phyloP scores from a whole-genome alignment of 495 filamentous ascomycete species.

The Penicillium longicatenatum region DNA sequence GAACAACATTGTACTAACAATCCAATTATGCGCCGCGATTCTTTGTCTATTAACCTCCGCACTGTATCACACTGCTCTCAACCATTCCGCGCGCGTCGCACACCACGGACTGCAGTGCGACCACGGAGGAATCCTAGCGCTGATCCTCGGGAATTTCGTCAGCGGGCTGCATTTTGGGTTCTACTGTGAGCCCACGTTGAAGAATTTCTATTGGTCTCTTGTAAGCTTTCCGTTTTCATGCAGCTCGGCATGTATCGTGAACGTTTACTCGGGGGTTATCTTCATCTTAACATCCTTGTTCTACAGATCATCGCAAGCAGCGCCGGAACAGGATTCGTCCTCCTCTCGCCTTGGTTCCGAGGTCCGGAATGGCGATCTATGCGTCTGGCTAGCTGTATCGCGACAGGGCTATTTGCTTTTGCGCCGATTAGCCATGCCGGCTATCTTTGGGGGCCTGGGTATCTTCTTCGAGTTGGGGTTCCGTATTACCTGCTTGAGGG shows the following conservation, averaged over 20 bases:
- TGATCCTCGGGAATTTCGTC: constrained; percentile 26
- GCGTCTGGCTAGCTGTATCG: constrained; percentile 46
- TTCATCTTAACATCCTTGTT: not conserved
- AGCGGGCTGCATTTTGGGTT: constrained; percentile 29
- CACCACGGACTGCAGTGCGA: constrained; percentile 18
- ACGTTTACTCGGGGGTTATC: too few species aligned
- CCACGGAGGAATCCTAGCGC: constrained; percentile 22
- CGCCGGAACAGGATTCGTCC: constrained; percentile 25
- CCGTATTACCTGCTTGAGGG: constrained; percentile 46
- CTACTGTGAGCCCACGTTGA: constrained; percentile 19
- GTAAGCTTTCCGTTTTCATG: constrained; percentile 8
- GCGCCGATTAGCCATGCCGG: constrained; percentile 51
- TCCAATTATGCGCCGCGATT: constrained; percentile 16
- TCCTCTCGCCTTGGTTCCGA: constrained; percentile 20
- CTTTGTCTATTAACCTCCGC: constrained; percentile 19
- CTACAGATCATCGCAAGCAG: constrained; percentile 15
- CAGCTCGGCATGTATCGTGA: not conserved
- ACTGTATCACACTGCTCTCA: constrained; percentile 23
- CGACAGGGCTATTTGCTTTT: constrained; percentile 49
- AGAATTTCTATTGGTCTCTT: constrained; percentile 21
- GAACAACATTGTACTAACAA: constrained; percentile 14
- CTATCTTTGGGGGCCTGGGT: constrained; percentile 36
- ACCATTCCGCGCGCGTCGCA: constrained; percentile 17
- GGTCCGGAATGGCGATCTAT: constrained; percentile 20
- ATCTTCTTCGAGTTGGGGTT: constrained; percentile 47